Conservation (phyloP, 2,329 filamentous ascomycete genomes). For the Ceratocystis huliohia region DNA sequence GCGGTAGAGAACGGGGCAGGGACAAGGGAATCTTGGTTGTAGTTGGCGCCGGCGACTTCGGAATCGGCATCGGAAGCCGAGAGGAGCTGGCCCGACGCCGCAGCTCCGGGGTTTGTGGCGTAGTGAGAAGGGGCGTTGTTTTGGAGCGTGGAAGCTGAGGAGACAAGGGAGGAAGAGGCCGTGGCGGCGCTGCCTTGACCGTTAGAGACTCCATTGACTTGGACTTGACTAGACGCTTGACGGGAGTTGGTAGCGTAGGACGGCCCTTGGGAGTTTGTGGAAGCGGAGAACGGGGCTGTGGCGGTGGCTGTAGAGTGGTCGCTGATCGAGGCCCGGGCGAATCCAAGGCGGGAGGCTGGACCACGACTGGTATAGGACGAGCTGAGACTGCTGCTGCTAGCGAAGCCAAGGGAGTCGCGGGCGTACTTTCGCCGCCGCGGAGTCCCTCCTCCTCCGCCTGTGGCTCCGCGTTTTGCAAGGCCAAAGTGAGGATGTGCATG, state of each 20-base stretch:
- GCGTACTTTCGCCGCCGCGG: slow-evolving; percentile 17
- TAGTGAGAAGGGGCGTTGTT: slow-evolving; percentile 16
- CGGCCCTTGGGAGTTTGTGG: slow-evolving; percentile 14
- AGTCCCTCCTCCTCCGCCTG: slow-evolving; percentile 18
- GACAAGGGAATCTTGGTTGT: slow-evolving; percentile 22
- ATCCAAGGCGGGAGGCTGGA: slow-evolving; percentile 12
- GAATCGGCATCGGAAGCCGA: slow-evolving; percentile 15
- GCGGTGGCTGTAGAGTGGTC: neutral
- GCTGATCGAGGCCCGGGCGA: slow-evolving; percentile 14
- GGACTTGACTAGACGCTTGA: slow-evolving; percentile 16
- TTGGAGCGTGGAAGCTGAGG: slow-evolving; percentile 16
- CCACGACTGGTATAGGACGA: neutral
- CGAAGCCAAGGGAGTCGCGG: slow-evolving; percentile 18
- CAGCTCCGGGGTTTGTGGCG: slow-evolving; percentile 7
- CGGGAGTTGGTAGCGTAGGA: slow-evolving; percentile 5
- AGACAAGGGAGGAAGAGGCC: neutral
- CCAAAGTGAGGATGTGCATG: slow-evolving; percentile 21
- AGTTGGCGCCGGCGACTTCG: slow-evolving; percentile 24
- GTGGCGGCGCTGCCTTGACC: slow-evolving; percentile 4
- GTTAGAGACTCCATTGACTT: slow-evolving; percentile 18
- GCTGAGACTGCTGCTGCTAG: slow-evolving; percentile 5
- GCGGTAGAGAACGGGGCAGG: slow-evolving; percentile 14
- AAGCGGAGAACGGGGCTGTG: slow-evolving; percentile 11
- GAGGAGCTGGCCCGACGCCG: slow-evolving; percentile 15
- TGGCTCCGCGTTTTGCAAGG: slow-evolving; percentile 20